Conservation (phyloP, 257 asterid species). For the Orobanche coerulescens region DNA sequence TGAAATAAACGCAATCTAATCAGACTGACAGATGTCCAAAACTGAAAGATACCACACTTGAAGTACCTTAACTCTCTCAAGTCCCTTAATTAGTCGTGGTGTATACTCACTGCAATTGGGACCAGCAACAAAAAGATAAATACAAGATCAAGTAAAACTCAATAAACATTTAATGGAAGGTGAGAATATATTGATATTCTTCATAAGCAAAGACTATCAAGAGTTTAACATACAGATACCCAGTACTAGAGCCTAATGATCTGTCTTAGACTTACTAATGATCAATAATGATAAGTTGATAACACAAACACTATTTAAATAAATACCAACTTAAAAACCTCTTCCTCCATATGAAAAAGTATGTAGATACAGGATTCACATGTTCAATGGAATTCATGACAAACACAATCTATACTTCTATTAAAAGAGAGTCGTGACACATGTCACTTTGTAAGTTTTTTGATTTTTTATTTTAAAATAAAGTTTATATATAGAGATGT, state of each 20-base stretch:
- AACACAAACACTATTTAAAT: background rate
- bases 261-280: background rate
- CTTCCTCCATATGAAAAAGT: background rate
- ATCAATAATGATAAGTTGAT: background rate
- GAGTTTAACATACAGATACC: background rate
- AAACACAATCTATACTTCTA: background rate
- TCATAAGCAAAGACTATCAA: background rate
- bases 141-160: background rate
- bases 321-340: background rate
- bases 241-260: background rate
- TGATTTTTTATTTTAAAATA: no score
- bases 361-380: background rate
- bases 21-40: constrained; percentile 8
- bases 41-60: constrained; percentile 7
- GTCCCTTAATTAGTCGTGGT: constrained; percentile 80
- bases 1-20: constrained; percentile 16
- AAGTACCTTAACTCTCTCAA: constrained; percentile 78
- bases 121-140: constrained; percentile 19
- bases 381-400: background rate
- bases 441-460: no score
- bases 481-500: no score
- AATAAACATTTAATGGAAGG: background rate
- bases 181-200: background rate
- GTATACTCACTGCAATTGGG: constrained; percentile 65
- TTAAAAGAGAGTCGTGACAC: no score